Evolutionary conservation across 768 basidiomycete species (phyloP).

Genomic region (Pulveroboletus frians): DNA sequence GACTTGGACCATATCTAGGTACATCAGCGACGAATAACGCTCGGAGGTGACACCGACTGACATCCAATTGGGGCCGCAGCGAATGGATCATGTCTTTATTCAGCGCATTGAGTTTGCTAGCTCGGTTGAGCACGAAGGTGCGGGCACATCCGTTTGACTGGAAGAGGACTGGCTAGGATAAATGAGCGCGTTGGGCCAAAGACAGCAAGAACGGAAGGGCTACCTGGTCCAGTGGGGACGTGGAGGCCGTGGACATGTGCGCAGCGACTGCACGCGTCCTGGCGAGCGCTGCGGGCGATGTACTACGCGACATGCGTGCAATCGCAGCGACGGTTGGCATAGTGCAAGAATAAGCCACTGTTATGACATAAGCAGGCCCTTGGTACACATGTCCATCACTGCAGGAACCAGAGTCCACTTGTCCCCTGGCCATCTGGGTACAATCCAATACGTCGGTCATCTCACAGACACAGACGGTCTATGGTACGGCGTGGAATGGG

Average conservation of each 20-base stretch:
- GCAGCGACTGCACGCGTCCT: conserved; percentile 30
- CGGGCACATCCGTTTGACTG: conserved; percentile 60
- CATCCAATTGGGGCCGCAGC: conserved; percentile 73
- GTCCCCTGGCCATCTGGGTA: conserved; percentile 51
- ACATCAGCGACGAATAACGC: conserved; percentile 7
- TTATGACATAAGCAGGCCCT: conserved; percentile 12
- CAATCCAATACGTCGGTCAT: conserved; percentile 62
- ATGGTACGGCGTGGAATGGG: conserved; percentile 99
- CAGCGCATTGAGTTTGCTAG: conserved; percentile 76
- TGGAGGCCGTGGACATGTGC: conserved; percentile 31
- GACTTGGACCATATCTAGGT: conserved; percentile 70
- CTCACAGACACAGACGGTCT: conserved; percentile 58
- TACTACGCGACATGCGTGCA: conserved; percentile 29
- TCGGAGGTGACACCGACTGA: conserved; percentile 29
- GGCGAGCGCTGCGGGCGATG: conserved; percentile 22
- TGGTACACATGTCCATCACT: conserved; percentile 26
- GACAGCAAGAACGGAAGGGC: neutral
- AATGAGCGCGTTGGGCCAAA: conserved; percentile 20
- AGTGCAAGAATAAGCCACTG: conserved; percentile 7
- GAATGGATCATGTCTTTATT: conserved; percentile 71
- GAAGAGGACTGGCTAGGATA: conserved; percentile 52
- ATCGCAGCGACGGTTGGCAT: conserved; percentile 26
- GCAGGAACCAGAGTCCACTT: conserved; percentile 52
- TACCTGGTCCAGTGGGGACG: conserved; percentile 24
- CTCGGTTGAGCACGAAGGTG: conserved; percentile 75